Evolutionary conservation across 768 basidiomycete genomes (phyloP), one percentile per base, ranked within the genome.

Genomic region (Trichaptum fuscoviolaceum): DNA sequence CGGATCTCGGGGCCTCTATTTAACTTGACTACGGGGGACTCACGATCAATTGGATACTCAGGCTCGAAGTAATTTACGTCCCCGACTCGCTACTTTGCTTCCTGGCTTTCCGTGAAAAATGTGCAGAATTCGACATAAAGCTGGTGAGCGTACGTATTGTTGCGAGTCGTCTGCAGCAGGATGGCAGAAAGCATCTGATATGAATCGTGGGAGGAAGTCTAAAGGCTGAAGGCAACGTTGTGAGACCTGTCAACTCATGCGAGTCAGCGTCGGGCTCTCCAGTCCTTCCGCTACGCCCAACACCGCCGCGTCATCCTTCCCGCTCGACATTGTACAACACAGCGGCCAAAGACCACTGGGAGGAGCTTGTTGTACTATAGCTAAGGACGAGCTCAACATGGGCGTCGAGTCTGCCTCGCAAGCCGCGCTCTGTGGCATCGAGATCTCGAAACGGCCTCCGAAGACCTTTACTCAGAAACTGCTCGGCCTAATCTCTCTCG

Each of bases 401-500:
- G 42, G 42, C 42, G 20, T 20, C 12, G 15, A 12, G 42, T 52
- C 42, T 52, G 42, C 20, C 15, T 52, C 42, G 9, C 23, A 12
- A 25, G 17, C 59, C 59, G 30, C 12, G 15, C 59, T 61, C 24
- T 34, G 30, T 34, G 59, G 25, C 59, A 61, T 61, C 15, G 59
- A 61, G 23, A 87, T 92, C 61, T 70, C 77, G 63, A 71, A 76
- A 64, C 85, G 90, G 26, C 85, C 85, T 9, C 77, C 81, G 1
- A 76, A 77, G 62, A 75, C 88, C 68, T 91, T 87, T 86, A 59
- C 67, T 52, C 84, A 84, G 75, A 77, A 73, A 1, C 62, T 87
- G 60, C 73, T 82, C 27, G 87, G 81, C 27, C 35, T 85, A 5
- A 72, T 85, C 26, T 91, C 88, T 74, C 70, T 77, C 67, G 27